phyloP scores from a whole-genome alignment of 352 stramenopile genomes.

The Phytopythium oedochilum region DNA sequence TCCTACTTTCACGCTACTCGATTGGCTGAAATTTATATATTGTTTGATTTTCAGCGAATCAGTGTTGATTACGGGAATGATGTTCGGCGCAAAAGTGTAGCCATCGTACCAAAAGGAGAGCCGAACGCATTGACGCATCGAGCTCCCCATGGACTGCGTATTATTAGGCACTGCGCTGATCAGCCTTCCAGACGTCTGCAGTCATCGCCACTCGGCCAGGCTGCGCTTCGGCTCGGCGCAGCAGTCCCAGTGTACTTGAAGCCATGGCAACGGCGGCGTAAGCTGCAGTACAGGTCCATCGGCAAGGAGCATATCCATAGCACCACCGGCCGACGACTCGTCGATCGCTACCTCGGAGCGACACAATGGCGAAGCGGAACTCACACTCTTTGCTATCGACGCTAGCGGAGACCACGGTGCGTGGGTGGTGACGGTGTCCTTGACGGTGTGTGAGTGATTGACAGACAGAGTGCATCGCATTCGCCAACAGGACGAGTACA shows the following conservation, averaged over 20 bases:
- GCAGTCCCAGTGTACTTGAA: not conserved
- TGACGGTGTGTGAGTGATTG: not conserved
- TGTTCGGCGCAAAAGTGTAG: not conserved
- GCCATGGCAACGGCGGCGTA: not conserved
- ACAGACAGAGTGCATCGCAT: too few species aligned
- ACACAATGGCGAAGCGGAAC: constrained; percentile 5
- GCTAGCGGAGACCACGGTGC: constrained; percentile 23
- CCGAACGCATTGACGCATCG: too few species aligned
- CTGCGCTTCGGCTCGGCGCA: not conserved
- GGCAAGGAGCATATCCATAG: too few species aligned
- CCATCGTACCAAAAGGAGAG: not conserved
- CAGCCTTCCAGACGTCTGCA: too few species aligned
- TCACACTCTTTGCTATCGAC: constrained; percentile 20
- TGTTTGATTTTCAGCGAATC: not conserved
- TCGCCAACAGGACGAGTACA: constrained; percentile 37
- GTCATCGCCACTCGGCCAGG: too few species aligned
- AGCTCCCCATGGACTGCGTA: too few species aligned
- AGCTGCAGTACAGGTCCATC: too few species aligned
- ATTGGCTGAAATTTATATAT: too few species aligned
- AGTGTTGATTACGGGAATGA: not conserved
- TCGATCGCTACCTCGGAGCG: not conserved
- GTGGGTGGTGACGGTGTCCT: too few species aligned
- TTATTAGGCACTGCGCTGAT: too few species aligned
- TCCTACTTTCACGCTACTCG: not conserved
- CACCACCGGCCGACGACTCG: too few species aligned